A percentile compares a stretch with the other conserved stretches of the same genome.
Conservation (phyloP, 2,329 filamentous ascomycete genomes). For the Stachybotrys chartarum region DNA sequence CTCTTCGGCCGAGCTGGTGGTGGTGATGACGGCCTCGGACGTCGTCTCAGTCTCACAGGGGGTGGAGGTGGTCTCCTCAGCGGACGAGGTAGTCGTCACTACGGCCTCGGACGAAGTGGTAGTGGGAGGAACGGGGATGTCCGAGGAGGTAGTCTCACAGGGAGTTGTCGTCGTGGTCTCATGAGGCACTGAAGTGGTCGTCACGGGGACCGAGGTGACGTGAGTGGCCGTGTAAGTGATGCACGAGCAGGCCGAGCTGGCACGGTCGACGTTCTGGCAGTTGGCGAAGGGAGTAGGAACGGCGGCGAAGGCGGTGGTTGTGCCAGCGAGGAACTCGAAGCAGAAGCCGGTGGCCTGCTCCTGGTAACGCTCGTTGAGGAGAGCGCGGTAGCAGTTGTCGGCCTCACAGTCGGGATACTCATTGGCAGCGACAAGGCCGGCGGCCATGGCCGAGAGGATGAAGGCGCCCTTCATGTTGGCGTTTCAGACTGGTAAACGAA, state of each 20-base stretch:
- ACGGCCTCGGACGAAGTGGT: background rate
- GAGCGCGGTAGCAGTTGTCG: conserved; percentile 18
- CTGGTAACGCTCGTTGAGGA: conserved; percentile 14
- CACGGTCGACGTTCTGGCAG: background rate
- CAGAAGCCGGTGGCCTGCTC: conserved; percentile 13
- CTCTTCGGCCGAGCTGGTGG: conserved; percentile 1
- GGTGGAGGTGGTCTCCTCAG: background rate
- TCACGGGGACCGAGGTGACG: background rate
- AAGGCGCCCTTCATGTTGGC: background rate
- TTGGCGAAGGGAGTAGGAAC: background rate
- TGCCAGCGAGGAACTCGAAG: conserved; percentile 9
- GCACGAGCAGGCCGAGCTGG: conserved; percentile 2
- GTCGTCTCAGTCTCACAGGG: conserved; percentile 1
- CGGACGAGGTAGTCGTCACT: background rate
- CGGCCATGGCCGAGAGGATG: background rate
- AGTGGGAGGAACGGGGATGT: background rate
- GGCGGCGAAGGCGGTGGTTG: conserved; percentile 1
- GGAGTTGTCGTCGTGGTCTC: background rate
- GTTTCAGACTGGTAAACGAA: background rate
- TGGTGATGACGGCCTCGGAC: conserved; percentile 1
- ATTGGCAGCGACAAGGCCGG: background rate
- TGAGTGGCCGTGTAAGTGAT: conserved; percentile 2
- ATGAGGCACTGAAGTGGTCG: background rate
- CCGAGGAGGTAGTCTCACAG: background rate
- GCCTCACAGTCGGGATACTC: conserved; percentile 2